Base-by-base conservation (phyloP, 441 rosid genomes). In the Omphalea diandra region DNA sequence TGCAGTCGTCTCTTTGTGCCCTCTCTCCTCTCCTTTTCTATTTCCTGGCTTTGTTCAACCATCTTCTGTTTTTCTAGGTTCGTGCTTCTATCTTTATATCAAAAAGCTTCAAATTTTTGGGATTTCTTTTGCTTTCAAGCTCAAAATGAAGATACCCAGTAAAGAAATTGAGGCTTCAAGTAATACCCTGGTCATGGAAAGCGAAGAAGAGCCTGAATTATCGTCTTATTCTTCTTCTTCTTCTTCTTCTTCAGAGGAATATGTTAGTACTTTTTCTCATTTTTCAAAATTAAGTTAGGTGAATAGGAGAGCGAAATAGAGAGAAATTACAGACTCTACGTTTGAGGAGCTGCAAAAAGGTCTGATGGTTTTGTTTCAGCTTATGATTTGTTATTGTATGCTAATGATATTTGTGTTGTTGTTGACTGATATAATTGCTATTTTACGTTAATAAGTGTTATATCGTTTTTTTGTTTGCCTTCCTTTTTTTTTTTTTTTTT, bases 301-400 rank as follows among this genome's bases (percentile, higher is more conserved):
- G 64, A 81, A 84, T 86, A 91, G 80, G 88, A 79, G 75, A 69
- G 64, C 36, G 94, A 83, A 69, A 80, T 86, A 68, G 81, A 74
- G 82, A 36, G 93, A 87, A 72, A 81, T 93, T 40, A 87, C 88
- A 0, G 87, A 87, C 70, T 81, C 85, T 47, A 90, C 98, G 1
- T 88, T 93, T 24, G 98, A 77, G 83, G 96, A 93, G 71, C 80
- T 91, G 43, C 98, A 84, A 73, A 86, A 79, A 83, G 83, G 4
- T 83, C 90, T 52, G 85, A 89, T 81, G 96, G 96, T 32, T 88
- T 93, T 59, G 77, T 78, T 76, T 65, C 83, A 14, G 79, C 77
- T 73, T 68, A 67, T 15, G n/a, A n/a, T n/a, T n/a, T n/a, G n/a
- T n/a, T n/a, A n/a, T n/a, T n/a, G n/a, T n/a, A n/a, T n/a, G n/a